A percentile compares a stretch with the other conserved stretches of the same genome.
Evolutionary conservation across 2,329 filamentous ascomycete species (phyloP).

Genomic region (Xylariaceae sp.): DNA sequence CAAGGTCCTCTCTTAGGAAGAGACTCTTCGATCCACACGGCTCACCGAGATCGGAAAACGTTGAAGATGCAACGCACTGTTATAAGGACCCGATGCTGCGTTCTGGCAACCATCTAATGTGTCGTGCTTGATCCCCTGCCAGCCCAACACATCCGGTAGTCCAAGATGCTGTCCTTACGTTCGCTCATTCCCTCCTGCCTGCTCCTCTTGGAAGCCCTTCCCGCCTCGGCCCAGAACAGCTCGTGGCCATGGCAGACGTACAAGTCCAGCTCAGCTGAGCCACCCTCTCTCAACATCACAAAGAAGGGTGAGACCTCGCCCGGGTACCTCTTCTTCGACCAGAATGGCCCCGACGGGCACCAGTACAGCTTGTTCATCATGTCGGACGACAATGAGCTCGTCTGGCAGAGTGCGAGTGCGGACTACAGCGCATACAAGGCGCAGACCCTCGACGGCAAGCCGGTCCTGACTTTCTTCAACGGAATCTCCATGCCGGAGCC

Average conservation of each 20-base stretch:
- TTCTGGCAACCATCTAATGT: neutral
- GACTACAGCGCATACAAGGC: conserved; percentile 21
- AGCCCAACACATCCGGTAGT: neutral
- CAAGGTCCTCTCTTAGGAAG: neutral
- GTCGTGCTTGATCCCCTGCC: neutral
- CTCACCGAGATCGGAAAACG: no score
- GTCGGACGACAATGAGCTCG: conserved; percentile 19
- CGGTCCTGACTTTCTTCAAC: conserved; percentile 27
- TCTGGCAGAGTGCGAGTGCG: conserved; percentile 22
- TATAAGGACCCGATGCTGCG: neutral
- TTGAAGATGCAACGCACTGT: neutral
- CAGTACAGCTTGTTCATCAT: conserved; percentile 20
- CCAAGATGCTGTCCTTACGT: neutral
- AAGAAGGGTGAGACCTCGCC: conserved; percentile 14
- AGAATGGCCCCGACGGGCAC: conserved; percentile 16
- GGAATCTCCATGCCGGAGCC: conserved; percentile 21
- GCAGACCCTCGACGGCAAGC: conserved; percentile 25
- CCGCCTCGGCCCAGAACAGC: conserved; percentile 7
- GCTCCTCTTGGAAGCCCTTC: neutral
- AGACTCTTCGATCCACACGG: no score
- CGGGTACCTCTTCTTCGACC: conserved; percentile 18
- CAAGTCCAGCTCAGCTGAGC: conserved; percentile 13
- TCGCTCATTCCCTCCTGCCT: neutral
- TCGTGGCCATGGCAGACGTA: conserved; percentile 20
- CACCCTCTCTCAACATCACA: conserved; percentile 14